Conservation (phyloP, 192 early-diverging fungal species). For the Dimargaris cristalligena region DNA sequence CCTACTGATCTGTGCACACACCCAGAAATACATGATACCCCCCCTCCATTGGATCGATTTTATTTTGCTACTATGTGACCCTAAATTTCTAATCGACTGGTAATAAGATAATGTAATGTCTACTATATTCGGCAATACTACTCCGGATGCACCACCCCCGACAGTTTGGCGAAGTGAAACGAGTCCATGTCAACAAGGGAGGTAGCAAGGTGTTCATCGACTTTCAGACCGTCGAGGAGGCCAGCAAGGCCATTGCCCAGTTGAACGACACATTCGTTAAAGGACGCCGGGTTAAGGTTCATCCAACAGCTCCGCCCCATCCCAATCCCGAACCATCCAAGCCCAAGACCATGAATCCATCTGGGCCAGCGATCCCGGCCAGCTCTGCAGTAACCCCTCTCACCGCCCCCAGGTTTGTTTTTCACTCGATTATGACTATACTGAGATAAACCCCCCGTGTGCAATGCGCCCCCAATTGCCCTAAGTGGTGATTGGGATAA, state of each 20-base stretch:
- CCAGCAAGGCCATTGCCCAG: background rate
- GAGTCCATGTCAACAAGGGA: background rate
- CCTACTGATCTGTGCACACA: too few species aligned
- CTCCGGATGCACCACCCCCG: too few species aligned
- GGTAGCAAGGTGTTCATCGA: background rate
- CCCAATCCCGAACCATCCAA: background rate
- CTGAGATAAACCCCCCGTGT: background rate
- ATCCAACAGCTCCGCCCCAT: background rate
- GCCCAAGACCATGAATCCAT: background rate
- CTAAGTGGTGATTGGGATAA: too few species aligned
- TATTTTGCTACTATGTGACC: too few species aligned
- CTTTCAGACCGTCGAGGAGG: background rate
- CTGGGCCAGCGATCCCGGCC: background rate
- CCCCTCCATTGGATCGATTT: too few species aligned
- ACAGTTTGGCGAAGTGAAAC: background rate
- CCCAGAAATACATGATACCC: too few species aligned
- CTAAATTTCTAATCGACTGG: too few species aligned
- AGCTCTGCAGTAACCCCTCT: background rate
- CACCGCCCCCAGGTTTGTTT: background rate
- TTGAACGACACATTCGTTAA: background rate
- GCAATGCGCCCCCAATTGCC: background rate
- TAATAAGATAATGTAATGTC: too few species aligned
- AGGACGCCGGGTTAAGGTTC: background rate
- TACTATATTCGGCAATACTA: too few species aligned
- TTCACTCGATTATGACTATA: background rate